These are phyloP conservation scores for Gymnopilus dilepis DNA, from an alignment of 768 basidiomycete species.

Conservation along the genomic window DNA sequence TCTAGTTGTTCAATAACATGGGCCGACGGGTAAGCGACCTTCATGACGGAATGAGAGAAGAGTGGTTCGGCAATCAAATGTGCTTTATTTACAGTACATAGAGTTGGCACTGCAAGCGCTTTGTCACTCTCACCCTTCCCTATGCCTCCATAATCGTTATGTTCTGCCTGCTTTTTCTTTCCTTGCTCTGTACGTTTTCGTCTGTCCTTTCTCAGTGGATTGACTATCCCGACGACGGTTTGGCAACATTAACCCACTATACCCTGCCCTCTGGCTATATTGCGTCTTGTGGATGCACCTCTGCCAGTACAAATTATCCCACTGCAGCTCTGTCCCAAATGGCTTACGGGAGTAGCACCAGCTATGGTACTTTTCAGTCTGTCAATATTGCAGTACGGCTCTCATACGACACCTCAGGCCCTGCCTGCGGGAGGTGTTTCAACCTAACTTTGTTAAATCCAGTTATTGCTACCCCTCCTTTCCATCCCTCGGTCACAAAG, in stretches of 20 bases:
- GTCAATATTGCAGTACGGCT: background rate
- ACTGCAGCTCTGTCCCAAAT: slow-evolving; percentile 82
- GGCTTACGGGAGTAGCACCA: slow-evolving; percentile 77
- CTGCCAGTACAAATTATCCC: slow-evolving; percentile 69
- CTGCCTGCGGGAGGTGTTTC: slow-evolving; percentile 81
- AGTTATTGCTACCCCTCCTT: slow-evolving; percentile 68
- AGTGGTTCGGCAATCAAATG: background rate
- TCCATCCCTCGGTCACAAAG: slow-evolving; percentile 63
- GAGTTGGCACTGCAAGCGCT: background rate
- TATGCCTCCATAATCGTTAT: slow-evolving; percentile 12
- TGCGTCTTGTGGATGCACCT: slow-evolving; percentile 80
- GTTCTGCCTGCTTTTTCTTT: slow-evolving; percentile 11
- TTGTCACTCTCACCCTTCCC: background rate
- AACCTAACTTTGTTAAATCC: slow-evolving; percentile 76
- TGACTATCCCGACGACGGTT: slow-evolving; percentile 61
- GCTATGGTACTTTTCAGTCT: slow-evolving; percentile 50
- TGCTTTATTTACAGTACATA: background rate
- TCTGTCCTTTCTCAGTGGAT: slow-evolving; percentile 54
- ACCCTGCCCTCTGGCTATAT: slow-evolving; percentile 58
- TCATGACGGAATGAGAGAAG: slow-evolving; percentile 49
- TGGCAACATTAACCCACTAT: slow-evolving; percentile 84
- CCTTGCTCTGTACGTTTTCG: slow-evolving; percentile 11
- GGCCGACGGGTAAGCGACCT: slow-evolving; percentile 70
- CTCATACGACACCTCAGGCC: slow-evolving; percentile 45
- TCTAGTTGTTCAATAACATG: slow-evolving; percentile 53